Evolutionary conservation across 148 eudicot genomes (phyloP).

Genomic region (Camellia japonica): DNA sequence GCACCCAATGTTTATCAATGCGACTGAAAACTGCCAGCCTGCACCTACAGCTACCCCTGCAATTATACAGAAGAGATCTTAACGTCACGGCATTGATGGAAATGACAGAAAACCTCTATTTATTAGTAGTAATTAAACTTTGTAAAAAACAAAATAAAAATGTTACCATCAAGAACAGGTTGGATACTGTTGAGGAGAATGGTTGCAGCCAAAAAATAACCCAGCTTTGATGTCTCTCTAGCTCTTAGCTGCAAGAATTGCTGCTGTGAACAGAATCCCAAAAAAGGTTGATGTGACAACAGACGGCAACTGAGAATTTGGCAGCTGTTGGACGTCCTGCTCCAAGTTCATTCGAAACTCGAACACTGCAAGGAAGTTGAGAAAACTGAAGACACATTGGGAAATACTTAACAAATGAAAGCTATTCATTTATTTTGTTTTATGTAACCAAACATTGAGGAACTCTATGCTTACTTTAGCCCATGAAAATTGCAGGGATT

Average conservation of each 20-base stretch:
- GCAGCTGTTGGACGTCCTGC: slow-evolving; percentile 51
- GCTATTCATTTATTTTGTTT: no score
- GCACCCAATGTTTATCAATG: slow-evolving; percentile 29
- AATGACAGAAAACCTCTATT: no score
- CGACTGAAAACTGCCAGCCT: slow-evolving; percentile 48
- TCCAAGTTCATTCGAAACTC: slow-evolving; percentile 66
- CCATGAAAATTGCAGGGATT: no score
- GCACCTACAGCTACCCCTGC: slow-evolving; percentile 66
- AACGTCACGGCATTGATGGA: not conserved
- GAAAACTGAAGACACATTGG: no score
- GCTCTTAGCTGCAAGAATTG: slow-evolving; percentile 22
- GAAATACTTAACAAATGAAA: no score
- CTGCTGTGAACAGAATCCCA: slow-evolving; percentile 31
- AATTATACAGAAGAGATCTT: not conserved
- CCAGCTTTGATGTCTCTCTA: slow-evolving; percentile 34
- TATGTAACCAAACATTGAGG: no score
- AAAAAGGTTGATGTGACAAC: slow-evolving; percentile 35
- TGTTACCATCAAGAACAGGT: slow-evolving; percentile 42
- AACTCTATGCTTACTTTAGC: no score
- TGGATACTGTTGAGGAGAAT: slow-evolving; percentile 46
- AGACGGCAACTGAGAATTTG: slow-evolving; percentile 34
- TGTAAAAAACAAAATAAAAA: no score
- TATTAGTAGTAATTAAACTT: no score
- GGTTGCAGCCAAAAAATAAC: slow-evolving; percentile 38
- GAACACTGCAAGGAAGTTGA: slow-evolving; percentile 36